Conservation (phyloP, 2,329 filamentous ascomycete genomes). For the Ilyonectria sp. region DNA sequence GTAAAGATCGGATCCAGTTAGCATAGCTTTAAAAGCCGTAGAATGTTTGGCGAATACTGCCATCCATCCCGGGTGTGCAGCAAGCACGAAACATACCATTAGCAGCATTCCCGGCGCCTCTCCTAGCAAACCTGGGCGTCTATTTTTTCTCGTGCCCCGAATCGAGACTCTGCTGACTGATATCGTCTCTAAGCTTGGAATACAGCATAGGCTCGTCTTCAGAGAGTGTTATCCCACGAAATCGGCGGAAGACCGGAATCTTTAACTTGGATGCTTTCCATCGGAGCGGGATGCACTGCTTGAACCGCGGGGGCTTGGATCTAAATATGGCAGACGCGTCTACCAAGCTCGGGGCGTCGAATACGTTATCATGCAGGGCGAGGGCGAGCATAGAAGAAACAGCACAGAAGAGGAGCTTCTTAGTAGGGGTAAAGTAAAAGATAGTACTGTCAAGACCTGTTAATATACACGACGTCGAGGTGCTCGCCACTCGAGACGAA, state of each 20-base stretch:
- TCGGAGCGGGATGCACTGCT: slow-evolving; percentile 39
- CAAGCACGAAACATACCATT: slow-evolving; percentile 24
- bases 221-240: slow-evolving; percentile 29
- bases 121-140: slow-evolving; percentile 27
- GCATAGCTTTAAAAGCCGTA: too few species aligned
- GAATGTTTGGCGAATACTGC: not conserved
- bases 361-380: slow-evolving; percentile 45
- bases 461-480: too few species aligned
- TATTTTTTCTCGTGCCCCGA: slow-evolving; percentile 21
- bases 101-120: slow-evolving; percentile 40
- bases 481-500: too few species aligned
- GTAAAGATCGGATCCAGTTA: not conserved
- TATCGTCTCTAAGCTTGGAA: slow-evolving; percentile 46
- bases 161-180: slow-evolving; percentile 45
- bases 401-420: slow-evolving; percentile 47
- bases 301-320: slow-evolving; percentile 8
- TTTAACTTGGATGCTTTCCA: slow-evolving; percentile 49
- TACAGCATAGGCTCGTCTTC: slow-evolving; percentile 42
- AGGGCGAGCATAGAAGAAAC: slow-evolving; percentile 46
- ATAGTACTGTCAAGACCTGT: slow-evolving; percentile 45
- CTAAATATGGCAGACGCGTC: slow-evolving; percentile 15
- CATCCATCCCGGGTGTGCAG: not conserved
- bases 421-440: slow-evolving; percentile 48
- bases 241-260: slow-evolving; percentile 44
- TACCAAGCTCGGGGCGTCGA: slow-evolving; percentile 42